Percentiles rank a stretch among this genome's conserved stretches.
Evolutionary conservation across 495 filamentous ascomycete species (phyloP).

Genomic region (Clohesyomyces aquaticus): DNA sequence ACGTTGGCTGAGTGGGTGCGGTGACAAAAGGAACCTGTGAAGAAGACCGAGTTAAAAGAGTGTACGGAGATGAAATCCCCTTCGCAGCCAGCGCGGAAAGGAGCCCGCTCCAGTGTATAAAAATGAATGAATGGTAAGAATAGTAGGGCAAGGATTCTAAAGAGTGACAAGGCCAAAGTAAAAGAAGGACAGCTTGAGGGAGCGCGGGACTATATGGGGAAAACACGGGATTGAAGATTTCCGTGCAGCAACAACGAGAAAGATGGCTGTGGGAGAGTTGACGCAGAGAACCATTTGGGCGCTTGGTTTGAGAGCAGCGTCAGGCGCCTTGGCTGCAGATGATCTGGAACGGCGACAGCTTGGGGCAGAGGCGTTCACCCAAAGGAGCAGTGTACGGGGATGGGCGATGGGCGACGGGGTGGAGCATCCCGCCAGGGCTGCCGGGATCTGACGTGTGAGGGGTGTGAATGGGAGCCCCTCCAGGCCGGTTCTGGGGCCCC

Average conservation of each 20-base stretch:
- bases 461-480: conserved; percentile 20
- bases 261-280: conserved; percentile 35
- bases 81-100: conserved; percentile 42
- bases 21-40: conserved; percentile 32
- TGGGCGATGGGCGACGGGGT: conserved; percentile 13
- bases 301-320: conserved; percentile 41
- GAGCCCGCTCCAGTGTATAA: conserved; percentile 37
- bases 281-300: conserved; percentile 38
- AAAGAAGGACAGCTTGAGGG: conserved; percentile 38
- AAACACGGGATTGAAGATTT: conserved; percentile 31
- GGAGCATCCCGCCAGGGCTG: conserved; percentile 25
- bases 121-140: conserved; percentile 37
- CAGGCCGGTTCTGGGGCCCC: neutral
- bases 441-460: conserved; percentile 10
- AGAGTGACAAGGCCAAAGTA: conserved; percentile 45
- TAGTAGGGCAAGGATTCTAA: conserved; percentile 36
- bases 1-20: conserved; percentile 21
- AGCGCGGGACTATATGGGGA: conserved; percentile 36
- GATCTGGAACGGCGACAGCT: conserved; percentile 43
- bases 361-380: conserved; percentile 41
- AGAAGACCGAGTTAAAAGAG: conserved; percentile 34
- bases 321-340: conserved; percentile 43
- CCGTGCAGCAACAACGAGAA: conserved; percentile 35
- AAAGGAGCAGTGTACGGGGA: conserved; percentile 31
- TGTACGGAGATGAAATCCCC: conserved; percentile 38